A percentile compares a stretch with the other conserved stretches of the same genome.
These are phyloP conservation scores for Sphagnum magellanicum DNA, from an alignment of 228 moss, liverwort and hornwort genomes.

Conservation along the genomic window DNA sequence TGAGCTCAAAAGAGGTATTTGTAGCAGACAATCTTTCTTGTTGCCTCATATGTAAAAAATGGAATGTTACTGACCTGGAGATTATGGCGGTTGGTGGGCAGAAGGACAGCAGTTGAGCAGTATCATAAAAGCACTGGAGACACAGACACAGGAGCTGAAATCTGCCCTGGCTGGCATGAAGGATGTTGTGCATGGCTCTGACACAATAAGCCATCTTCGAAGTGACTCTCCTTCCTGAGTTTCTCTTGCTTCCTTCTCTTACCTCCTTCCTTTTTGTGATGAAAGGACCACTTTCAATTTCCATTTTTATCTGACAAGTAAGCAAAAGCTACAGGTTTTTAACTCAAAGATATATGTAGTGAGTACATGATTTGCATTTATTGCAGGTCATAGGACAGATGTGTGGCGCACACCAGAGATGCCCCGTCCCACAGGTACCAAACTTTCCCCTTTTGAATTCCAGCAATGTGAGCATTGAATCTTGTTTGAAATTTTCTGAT, in stretches of 20 bases:
- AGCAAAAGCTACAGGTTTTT: no score
- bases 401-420: constrained; percentile 61
- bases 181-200: constrained; percentile 51
- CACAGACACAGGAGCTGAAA: constrained; percentile 82
- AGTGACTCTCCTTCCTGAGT: neutral
- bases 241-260: neutral
- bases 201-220: constrained; percentile 21
- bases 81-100: constrained; percentile 12
- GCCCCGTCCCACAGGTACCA: constrained; percentile 49
- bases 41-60: neutral
- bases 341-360: no score
- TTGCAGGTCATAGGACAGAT: constrained; percentile 38
- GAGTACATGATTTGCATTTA: neutral
- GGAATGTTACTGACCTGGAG: neutral
- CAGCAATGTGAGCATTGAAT: no score
- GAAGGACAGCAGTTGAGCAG: constrained; percentile 67
- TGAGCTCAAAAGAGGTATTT: neutral
- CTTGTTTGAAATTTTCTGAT: neutral
- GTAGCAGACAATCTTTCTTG: neutral
- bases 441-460: neutral
- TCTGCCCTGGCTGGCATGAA: constrained; percentile 69
- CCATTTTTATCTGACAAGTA: neutral
- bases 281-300: neutral
- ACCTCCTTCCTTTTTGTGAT: constrained; percentile 1
- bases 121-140: constrained; percentile 76